Evolutionary conservation across 2,329 filamentous ascomycete species (phyloP), one percentile per base, ranked within the genome.

Genomic region (Fusarium ramigenum): DNA sequence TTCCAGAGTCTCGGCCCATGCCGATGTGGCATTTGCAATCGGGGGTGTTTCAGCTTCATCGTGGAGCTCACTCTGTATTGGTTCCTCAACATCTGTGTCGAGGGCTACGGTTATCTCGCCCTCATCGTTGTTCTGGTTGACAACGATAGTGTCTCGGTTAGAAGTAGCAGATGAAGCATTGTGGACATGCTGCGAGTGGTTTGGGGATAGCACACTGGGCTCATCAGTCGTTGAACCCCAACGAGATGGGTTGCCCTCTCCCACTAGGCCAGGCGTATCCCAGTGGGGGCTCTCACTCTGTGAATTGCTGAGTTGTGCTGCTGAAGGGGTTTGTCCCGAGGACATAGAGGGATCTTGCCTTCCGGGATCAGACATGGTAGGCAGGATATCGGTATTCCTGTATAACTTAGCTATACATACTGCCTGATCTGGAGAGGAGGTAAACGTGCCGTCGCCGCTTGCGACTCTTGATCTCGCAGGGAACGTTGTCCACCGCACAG

Each of bases 1-100:
- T 5, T 54, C 36, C n/a, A 54, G 50, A 3, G 50, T 54, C 36
- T 54, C 50, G 7, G 50, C 50, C 36, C 36, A 54, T 40, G 50
- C 50, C 0, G 50, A 54, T 54, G 25, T 54, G 7, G 25, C 23
- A 19, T 54, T 54, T 25, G 34, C 36, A 9, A 54, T 54, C 15
- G 50, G 50, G 0, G 36, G 23, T 0, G 14, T 40, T 9, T 25
- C 18, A 4, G 5, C 3, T 40, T 28, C 21, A 30, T 16, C 9
- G 4, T 2, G 19, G 6, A 0, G 7, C 19, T 9, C 50, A 12
- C 0, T 8, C 5, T 42, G 36, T 12, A 19, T 28, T 19, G 9
- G 7, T 11, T 40, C 58, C 14, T 34, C 18, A 19, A 18, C 25
- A 1, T 53, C 7, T 42, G n/a, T 12, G 12, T 18, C 28, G 8